phyloP scores from a whole-genome alignment of 148 eudicot genomes.

The Rhododendron griersonianum region DNA sequence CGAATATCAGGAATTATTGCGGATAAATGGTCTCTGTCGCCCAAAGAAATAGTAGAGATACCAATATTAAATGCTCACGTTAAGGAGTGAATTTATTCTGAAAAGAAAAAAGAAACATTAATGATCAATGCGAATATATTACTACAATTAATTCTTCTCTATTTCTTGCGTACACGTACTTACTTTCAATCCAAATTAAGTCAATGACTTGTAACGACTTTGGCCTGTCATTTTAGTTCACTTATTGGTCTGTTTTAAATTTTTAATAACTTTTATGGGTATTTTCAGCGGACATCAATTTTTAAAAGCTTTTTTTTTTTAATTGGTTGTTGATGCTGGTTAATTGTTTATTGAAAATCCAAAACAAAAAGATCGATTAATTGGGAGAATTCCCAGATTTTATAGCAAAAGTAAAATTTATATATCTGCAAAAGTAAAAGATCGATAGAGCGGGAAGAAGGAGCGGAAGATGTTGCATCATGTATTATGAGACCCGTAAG shows the following conservation, averaged over 20 bases:
- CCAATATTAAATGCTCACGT: background rate
- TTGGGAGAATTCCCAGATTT: too few relatives aligned
- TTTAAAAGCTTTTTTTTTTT: background rate
- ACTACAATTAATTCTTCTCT: background rate
- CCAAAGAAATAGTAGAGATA: background rate
- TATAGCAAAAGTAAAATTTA: too few relatives aligned
- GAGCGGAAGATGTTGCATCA: background rate
- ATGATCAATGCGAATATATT: background rate
- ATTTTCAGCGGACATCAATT: too few relatives aligned
- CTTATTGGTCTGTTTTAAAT: background rate
- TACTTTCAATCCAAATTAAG: background rate
- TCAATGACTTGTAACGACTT: background rate
- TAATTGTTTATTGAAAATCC: background rate
- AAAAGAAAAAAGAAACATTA: background rate
- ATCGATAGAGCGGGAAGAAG: too few relatives aligned
- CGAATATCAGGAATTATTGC: background rate
- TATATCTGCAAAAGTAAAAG: too few relatives aligned
- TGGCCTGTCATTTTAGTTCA: background rate
- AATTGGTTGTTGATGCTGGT: background rate
- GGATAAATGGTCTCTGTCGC: background rate
- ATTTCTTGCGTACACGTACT: background rate
- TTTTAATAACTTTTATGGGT: too few relatives aligned
- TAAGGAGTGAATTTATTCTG: background rate
- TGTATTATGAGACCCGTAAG: background rate
- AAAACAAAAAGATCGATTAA: too few relatives aligned